phyloP scores from a whole-genome alignment of 73 alveolate genomes.

The Tetrahymena thermophila region DNA sequence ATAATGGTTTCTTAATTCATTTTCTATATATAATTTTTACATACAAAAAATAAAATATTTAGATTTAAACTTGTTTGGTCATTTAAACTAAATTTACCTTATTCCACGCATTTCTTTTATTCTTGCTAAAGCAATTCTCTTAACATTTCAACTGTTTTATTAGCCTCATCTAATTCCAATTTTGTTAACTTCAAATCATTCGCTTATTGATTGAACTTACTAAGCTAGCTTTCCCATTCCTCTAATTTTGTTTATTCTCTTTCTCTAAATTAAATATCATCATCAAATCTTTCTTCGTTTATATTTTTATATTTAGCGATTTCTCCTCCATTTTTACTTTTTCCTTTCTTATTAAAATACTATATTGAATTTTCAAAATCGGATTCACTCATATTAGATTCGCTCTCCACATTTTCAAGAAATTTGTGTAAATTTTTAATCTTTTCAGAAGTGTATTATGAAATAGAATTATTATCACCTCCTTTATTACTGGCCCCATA shows the following conservation, averaged over 20 bases:
- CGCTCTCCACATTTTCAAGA: conserved; percentile 36
- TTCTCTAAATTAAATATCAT: neutral
- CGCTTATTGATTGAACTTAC: conserved; percentile 4
- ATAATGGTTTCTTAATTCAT: conserved; percentile 2
- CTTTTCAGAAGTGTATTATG: conserved; percentile 19
- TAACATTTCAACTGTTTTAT: conserved; percentile 43
- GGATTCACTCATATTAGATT: neutral
- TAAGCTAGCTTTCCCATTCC: conserved; percentile 10
- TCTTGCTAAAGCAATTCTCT: conserved; percentile 39
- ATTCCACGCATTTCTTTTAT: conserved; percentile 5
- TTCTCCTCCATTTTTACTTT: neutral
- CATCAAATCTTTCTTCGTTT: neutral
- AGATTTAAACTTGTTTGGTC: neutral
- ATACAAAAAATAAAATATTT: neutral
- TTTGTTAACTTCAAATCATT: conserved; percentile 8
- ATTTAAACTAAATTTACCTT: conserved; percentile 13
- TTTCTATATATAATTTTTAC: neutral
- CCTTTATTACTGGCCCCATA: neutral
- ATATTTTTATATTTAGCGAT: neutral
- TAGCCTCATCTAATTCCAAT: conserved; percentile 50
- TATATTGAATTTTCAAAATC: neutral
- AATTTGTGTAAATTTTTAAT: conserved; percentile 28
- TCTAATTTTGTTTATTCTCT: conserved; percentile 3
- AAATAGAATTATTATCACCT: neutral
- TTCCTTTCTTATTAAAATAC: neutral